Percentiles rank a stretch among this genome's conserved stretches.
phyloP scores from a whole-genome alignment of 2,329 filamentous ascomycete species.

The Aspergillus sp. region DNA sequence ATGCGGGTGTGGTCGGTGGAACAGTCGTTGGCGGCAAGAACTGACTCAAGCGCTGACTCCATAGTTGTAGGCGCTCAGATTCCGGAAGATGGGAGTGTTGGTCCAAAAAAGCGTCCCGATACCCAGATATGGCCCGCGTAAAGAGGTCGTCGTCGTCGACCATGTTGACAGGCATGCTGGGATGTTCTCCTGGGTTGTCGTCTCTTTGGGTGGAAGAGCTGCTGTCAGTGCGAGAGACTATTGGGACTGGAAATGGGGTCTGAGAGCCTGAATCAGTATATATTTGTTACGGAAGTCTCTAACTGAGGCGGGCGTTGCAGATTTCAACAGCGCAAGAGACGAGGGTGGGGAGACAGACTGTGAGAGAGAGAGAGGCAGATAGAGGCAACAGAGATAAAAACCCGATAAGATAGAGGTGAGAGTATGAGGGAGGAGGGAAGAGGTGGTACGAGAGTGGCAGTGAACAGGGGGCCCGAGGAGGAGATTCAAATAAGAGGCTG shows the following conservation, averaged over 20 bases:
- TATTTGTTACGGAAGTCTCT: background rate
- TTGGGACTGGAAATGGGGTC: conserved; percentile 4
- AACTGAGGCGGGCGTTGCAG: background rate
- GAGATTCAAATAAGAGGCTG: conserved; percentile 9
- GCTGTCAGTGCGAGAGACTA: conserved; percentile 31
- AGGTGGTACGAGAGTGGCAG: background rate
- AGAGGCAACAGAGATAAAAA: conserved; percentile 13
- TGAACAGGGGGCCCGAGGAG: background rate
- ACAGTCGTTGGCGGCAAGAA: conserved; percentile 34
- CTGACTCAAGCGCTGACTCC: conserved; percentile 39
- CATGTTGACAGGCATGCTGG: conserved; percentile 36
- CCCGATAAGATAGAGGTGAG: conserved; percentile 1
- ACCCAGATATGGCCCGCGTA: conserved; percentile 41
- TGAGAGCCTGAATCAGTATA: conserved; percentile 12
- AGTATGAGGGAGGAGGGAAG: background rate
- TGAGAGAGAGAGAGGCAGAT: conserved; percentile 3
- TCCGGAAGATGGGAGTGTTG: conserved; percentile 43
- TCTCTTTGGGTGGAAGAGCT: conserved; percentile 22
- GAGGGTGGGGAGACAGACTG: conserved; percentile 10
- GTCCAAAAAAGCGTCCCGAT: conserved; percentile 44
- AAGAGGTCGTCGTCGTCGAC: conserved; percentile 43
- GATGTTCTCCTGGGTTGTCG: conserved; percentile 18
- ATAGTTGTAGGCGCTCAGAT: conserved; percentile 41
- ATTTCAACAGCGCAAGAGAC: background rate
- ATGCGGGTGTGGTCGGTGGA: conserved; percentile 17